These are phyloP conservation scores for Ascochyta clinopodiicola DNA, from an alignment of 2,329 filamentous ascomycete species.

Conservation along the genomic window DNA sequence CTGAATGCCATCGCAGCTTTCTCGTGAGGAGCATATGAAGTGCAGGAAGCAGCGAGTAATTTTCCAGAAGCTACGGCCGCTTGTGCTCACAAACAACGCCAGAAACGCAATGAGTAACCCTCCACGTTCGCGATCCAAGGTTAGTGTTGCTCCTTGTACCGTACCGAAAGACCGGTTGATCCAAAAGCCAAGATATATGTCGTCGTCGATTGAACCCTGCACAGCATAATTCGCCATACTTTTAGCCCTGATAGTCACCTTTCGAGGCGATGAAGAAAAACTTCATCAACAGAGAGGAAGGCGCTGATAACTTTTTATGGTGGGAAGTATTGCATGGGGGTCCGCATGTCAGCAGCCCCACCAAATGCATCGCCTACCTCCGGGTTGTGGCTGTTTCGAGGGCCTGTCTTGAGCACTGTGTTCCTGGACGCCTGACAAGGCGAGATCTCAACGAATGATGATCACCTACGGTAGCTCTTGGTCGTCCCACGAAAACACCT, in stretches of 20 bases:
- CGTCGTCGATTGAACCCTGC: constrained; percentile 1
- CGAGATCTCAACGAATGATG: not conserved
- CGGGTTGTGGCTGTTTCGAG: not conserved
- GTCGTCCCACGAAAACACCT: too few species aligned
- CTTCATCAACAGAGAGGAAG: not conserved
- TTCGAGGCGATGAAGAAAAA: not conserved
- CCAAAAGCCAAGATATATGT: constrained; percentile 25
- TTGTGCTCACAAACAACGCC: constrained; percentile 25
- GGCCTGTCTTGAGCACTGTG: not conserved
- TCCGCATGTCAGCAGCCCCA: constrained; percentile 2
- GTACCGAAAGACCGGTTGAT: constrained; percentile 18
- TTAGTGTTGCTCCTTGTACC: constrained; percentile 26
- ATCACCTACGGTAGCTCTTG: too few species aligned
- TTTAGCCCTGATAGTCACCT: not conserved
- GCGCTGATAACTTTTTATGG: not conserved
- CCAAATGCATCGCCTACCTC: not conserved
- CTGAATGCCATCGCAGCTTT: constrained; percentile 33
- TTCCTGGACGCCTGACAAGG: not conserved
- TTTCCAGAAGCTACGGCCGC: constrained; percentile 25
- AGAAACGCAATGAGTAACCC: constrained; percentile 31
- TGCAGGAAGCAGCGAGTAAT: constrained; percentile 20
- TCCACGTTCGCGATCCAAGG: constrained; percentile 18
- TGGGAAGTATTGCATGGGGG: not conserved
- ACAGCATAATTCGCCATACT: not conserved
- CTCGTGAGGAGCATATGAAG: constrained; percentile 10